phyloP scores from a whole-genome alignment of 1,284 basidiomycete species.

The Calocybe gambosa region DNA sequence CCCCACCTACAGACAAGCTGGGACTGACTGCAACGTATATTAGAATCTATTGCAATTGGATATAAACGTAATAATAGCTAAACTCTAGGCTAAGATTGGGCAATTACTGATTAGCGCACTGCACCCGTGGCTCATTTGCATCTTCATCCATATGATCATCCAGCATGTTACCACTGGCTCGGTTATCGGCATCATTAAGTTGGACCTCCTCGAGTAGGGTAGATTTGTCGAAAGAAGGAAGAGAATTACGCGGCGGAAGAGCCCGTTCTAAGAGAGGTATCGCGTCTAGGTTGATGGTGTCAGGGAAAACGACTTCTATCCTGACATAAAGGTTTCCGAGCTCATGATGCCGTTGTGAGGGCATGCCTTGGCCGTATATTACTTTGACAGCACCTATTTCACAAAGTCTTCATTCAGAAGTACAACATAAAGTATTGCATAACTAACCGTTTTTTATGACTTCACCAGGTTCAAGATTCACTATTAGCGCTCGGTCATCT shows the following conservation, averaged over 20 bases:
- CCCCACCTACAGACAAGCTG: constrained; percentile 33
- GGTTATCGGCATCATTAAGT: constrained; percentile 78
- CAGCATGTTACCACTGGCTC: constrained; percentile 54
- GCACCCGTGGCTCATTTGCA: constrained; percentile 70
- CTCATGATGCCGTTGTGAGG: constrained; percentile 96
- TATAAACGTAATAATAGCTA: constrained; percentile 12
- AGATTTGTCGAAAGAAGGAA: constrained; percentile 67
- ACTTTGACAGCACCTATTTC: constrained; percentile 80
- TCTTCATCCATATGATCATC: constrained; percentile 87
- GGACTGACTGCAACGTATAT: constrained; percentile 32
- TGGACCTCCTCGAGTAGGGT: constrained; percentile 82
- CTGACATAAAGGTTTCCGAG: constrained; percentile 91
- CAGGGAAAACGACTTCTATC: constrained; percentile 88
- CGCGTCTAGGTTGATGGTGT: constrained; percentile 62
- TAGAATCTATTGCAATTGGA: constrained; percentile 24
- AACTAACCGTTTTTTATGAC: constrained; percentile 86
- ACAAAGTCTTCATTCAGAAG: constrained; percentile 5
- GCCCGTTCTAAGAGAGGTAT: constrained; percentile 82
- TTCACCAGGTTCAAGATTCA: constrained; percentile 86
- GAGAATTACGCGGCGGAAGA: constrained; percentile 72
- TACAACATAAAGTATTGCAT: background rate
- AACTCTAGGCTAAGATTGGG: constrained; percentile 16
- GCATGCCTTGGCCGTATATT: constrained; percentile 95
- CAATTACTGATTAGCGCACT: constrained; percentile 75
- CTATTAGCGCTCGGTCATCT: constrained; percentile 85